Evolutionary conservation across 495 filamentous ascomycete species (phyloP).

Genomic region (Xylaria sp.): DNA sequence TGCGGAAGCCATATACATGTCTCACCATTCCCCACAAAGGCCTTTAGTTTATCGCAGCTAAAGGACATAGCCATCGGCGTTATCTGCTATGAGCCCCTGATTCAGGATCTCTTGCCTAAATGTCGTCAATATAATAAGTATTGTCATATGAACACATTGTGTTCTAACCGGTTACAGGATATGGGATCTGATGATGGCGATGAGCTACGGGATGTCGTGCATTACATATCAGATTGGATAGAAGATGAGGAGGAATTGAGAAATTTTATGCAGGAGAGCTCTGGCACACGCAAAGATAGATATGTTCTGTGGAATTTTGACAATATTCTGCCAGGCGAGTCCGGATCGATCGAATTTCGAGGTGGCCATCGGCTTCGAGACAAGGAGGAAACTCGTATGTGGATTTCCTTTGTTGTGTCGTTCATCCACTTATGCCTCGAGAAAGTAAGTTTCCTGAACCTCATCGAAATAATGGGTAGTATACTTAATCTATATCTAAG

Average conservation of each 20-base stretch:
- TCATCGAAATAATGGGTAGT: background rate
- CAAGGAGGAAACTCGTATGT: background rate
- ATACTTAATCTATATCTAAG: too few species aligned
- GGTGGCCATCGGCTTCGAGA: background rate
- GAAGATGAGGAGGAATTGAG: background rate
- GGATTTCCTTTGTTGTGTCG: background rate
- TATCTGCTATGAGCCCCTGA: slow-evolving; percentile 2
- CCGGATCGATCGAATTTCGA: slow-evolving; percentile 10
- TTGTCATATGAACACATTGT: background rate
- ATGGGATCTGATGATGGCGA: background rate
- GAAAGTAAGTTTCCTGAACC: background rate
- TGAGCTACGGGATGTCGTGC: background rate
- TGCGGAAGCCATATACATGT: slow-evolving; percentile 14
- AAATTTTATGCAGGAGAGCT: background rate
- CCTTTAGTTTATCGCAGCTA: background rate
- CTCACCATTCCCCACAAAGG: background rate
- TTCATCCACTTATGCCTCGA: slow-evolving; percentile 4
- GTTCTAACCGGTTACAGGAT: background rate
- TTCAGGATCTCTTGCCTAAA: background rate
- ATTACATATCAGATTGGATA: background rate
- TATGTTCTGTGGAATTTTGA: background rate
- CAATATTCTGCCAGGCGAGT: background rate
- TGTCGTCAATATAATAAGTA: background rate
- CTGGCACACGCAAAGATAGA: background rate
- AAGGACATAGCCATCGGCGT: slow-evolving; percentile 5